Conservation (phyloP, 768 basidiomycete genomes). For the Naganishia randhawae region DNA sequence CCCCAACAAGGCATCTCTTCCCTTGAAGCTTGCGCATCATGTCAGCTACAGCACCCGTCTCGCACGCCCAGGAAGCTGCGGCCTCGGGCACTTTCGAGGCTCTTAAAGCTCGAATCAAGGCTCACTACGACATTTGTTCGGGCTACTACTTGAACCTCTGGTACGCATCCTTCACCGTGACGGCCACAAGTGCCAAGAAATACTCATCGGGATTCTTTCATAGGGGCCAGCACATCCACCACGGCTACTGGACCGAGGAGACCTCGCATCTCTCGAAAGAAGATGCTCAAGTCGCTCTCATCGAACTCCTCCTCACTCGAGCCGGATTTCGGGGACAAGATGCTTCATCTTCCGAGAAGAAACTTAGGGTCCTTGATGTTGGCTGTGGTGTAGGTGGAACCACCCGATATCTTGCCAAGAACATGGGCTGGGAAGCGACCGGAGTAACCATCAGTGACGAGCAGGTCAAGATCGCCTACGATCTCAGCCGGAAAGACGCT, state of each 20-base stretch:
- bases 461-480: slow-evolving; percentile 33
- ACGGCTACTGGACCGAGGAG: slow-evolving; percentile 29
- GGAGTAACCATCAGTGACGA: slow-evolving; percentile 31
- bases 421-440: slow-evolving; percentile 29
- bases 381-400: slow-evolving; percentile 34
- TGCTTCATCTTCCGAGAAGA: neutral
- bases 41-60: neutral
- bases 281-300: slow-evolving; percentile 31
- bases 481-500: slow-evolving; percentile 26
- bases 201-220: neutral
- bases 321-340: slow-evolving; percentile 20
- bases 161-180: neutral
- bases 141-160: slow-evolving; percentile 31
- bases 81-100: slow-evolving; percentile 2
- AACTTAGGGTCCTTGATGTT: slow-evolving; percentile 27
- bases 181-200: no score
- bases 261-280: slow-evolving; percentile 29
- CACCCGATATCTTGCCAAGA: slow-evolving; percentile 28
- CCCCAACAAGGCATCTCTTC: no score
- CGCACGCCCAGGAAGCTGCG: neutral
- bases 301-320: slow-evolving; percentile 27
- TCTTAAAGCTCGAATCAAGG: slow-evolving; percentile 29
- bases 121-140: slow-evolving; percentile 34
- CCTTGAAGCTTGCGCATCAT: neutral
- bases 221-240: slow-evolving; percentile 32